Base-by-base conservation (phyloP, 176 grass and related monocot species). In the Panicum miliaceum region DNA sequence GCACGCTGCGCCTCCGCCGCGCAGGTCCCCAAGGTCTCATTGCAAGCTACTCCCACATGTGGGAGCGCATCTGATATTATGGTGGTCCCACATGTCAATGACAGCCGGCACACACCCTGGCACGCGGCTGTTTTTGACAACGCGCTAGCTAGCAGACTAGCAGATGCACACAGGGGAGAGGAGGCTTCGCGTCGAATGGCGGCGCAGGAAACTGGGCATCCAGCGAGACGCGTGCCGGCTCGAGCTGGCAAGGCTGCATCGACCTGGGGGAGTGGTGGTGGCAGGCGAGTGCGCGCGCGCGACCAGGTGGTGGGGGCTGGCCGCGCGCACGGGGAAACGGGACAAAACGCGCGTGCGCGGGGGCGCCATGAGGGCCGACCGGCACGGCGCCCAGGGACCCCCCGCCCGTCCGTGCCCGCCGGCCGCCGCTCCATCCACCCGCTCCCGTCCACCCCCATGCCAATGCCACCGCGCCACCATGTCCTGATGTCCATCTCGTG, bases 271-370 rank as follows among this genome's bases (percentile, higher is more conserved):
- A 3, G 4, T 4, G 10, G 4, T 35, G 35, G 4, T 16, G 62
- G 73, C 1, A 1, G 22, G 36, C 46, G 57, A 32, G 58, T 12
- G 57, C 59, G 58, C 58, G 41, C 59, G 78, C 58, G 41, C 59
- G 78, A 68, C 78, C 80, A 87, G 32, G 37, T 47, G 68, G 85
- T 76, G 85, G 48, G 68, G 46, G 58, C 84, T 64, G 43, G 26
- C 23, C 22, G 40, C 19, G 50, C 38, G 75, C 84, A 78, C 64
- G 76, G 85, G 72, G 65, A 78, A 78, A 50, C 42, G 71, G 69
- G 85, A 84, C 82, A 75, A 89, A 84, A 53, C 83, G 64, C 78
- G 88, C 88, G 88, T 86, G 88, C 83, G 76, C 64, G 42, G 54
- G 78, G 70, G 7, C 57, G 78, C 56, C 83, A 90, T 80, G 83